These are phyloP conservation scores for Antarctomyces pellizariae DNA, from an alignment of 495 filamentous ascomycete species.

Conservation along the genomic window DNA sequence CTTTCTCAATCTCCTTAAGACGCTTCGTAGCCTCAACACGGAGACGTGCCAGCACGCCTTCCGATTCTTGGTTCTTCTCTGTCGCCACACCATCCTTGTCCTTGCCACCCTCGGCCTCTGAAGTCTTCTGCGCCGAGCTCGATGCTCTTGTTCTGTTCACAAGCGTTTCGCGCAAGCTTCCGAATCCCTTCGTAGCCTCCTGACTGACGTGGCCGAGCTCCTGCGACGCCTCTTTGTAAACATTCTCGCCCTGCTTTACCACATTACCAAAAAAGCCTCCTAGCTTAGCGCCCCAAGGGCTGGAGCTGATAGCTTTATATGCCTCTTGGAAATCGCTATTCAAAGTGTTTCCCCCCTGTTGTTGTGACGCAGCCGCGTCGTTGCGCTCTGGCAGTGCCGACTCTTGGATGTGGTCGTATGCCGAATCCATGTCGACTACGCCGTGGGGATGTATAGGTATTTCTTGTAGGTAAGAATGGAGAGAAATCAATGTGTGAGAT, in stretches of 20 bases:
- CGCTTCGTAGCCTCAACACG: constrained; percentile 60
- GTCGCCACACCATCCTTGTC: constrained; percentile 19
- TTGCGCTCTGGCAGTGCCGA: constrained; percentile 33
- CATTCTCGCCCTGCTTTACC: constrained; percentile 70
- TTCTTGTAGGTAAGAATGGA: too few relatives aligned
- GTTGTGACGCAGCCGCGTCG: constrained; percentile 18
- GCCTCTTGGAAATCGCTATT: constrained; percentile 86
- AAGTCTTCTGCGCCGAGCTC: constrained; percentile 18
- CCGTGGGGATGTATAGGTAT: too few relatives aligned
- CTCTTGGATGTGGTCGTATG: constrained; percentile 93
- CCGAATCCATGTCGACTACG: constrained; percentile 53
- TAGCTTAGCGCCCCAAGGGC: constrained; percentile 73
- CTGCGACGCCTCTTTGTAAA: constrained; percentile 63
- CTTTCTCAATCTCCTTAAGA: constrained; percentile 76
- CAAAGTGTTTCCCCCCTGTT: constrained; percentile 31
- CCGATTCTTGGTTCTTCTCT: constrained; percentile 36
- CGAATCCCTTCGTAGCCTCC: constrained; percentile 68
- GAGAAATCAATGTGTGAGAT: too few relatives aligned
- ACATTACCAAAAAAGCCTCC: constrained; percentile 78
- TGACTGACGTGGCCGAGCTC: constrained; percentile 57
- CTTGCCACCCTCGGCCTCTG: constrained; percentile 15
- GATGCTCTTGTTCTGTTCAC: constrained; percentile 49
- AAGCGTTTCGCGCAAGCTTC: constrained; percentile 40
- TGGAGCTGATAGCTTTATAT: constrained; percentile 75
- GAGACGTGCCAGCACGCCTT: constrained; percentile 65